Conservation (phyloP, 768 basidiomycete genomes). For the Leccinum uliginosum region DNA sequence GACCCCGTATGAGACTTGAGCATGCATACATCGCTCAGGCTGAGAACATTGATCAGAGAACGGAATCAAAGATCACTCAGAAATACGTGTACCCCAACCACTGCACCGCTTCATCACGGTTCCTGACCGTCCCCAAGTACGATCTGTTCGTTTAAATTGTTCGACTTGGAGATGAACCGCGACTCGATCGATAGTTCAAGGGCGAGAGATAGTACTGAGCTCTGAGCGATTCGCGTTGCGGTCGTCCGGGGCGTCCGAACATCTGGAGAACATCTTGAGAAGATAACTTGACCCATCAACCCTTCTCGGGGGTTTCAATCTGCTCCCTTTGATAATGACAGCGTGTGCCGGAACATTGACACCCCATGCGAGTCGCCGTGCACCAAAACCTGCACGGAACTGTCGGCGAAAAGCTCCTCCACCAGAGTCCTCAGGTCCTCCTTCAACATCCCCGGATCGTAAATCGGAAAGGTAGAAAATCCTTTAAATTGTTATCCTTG, state of each 20-base stretch:
- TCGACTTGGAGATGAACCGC: slow-evolving; percentile 86
- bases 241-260: slow-evolving; percentile 96
- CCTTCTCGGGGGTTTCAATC: slow-evolving; percentile 98
- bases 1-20: slow-evolving; percentile 83
- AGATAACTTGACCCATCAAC: slow-evolving; percentile 93
- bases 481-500: slow-evolving; percentile 77
- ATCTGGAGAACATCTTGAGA: slow-evolving; percentile 97
- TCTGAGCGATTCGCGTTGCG: slow-evolving; percentile 95
- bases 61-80: slow-evolving; percentile 43
- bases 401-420: slow-evolving; percentile 92
- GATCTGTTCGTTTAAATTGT: slow-evolving; percentile 96
- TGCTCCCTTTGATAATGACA: slow-evolving; percentile 99
- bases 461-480: slow-evolving; percentile 95
- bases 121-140: slow-evolving; percentile 91
- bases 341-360: slow-evolving; percentile 97
- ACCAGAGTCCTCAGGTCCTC: slow-evolving; percentile 78
- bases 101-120: slow-evolving; percentile 94
- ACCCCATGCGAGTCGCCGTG: slow-evolving; percentile 98
- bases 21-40: slow-evolving; percentile 96
- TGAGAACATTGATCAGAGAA: slow-evolving; percentile 24
- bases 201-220: slow-evolving; percentile 95
- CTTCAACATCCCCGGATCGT: slow-evolving; percentile 93
- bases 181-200: slow-evolving; percentile 96
- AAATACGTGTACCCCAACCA: slow-evolving; percentile 95
- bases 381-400: slow-evolving; percentile 92